These are phyloP conservation scores for Cucurbita argyrosperma DNA, from an alignment of 306 rosid species.

Conservation along the genomic window DNA sequence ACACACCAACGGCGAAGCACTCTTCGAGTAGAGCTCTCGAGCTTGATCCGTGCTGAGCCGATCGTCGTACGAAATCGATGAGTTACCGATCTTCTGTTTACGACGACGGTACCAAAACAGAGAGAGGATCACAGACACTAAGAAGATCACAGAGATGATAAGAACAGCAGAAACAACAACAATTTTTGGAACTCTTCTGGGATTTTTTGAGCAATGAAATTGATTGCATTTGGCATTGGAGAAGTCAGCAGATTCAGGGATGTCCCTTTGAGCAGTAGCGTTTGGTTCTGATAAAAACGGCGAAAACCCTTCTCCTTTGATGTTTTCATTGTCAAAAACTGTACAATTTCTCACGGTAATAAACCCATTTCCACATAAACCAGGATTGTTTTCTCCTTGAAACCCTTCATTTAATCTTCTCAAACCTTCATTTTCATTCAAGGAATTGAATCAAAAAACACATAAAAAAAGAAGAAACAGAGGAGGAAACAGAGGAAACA, in stretches of 20 bases:
- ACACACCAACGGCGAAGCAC: slow-evolving; percentile 71
- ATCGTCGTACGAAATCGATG: slow-evolving; percentile 36
- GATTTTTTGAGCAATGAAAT: slow-evolving; percentile 35
- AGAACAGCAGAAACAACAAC: slow-evolving; percentile 33
- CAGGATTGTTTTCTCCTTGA: slow-evolving; percentile 50
- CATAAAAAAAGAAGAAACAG: neutral
- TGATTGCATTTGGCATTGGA: slow-evolving; percentile 26
- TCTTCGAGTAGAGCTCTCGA: slow-evolving; percentile 39
- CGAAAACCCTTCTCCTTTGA: slow-evolving; percentile 14
- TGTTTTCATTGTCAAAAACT: slow-evolving; percentile 17
- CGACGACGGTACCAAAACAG: slow-evolving; percentile 39
- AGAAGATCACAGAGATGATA: slow-evolving; percentile 21
- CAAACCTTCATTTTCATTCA: slow-evolving; percentile 34
- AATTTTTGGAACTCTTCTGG: slow-evolving; percentile 29
- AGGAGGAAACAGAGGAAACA: neutral
- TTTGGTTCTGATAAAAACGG: slow-evolving; percentile 13
- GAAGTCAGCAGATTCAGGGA: slow-evolving; percentile 42
- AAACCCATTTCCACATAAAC: slow-evolving; percentile 62
- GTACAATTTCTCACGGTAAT: slow-evolving; percentile 41
- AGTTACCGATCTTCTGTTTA: slow-evolving; percentile 56
- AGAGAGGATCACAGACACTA: slow-evolving; percentile 22
- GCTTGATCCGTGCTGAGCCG: slow-evolving; percentile 53
- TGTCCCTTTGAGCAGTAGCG: slow-evolving; percentile 11
- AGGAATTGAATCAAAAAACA: neutral
- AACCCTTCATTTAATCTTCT: slow-evolving; percentile 51